Evolutionary conservation across 345 rosid genomes (phyloP), one percentile per base, ranked within the genome.

Genomic region (Eutrema heterophyllum): DNA sequence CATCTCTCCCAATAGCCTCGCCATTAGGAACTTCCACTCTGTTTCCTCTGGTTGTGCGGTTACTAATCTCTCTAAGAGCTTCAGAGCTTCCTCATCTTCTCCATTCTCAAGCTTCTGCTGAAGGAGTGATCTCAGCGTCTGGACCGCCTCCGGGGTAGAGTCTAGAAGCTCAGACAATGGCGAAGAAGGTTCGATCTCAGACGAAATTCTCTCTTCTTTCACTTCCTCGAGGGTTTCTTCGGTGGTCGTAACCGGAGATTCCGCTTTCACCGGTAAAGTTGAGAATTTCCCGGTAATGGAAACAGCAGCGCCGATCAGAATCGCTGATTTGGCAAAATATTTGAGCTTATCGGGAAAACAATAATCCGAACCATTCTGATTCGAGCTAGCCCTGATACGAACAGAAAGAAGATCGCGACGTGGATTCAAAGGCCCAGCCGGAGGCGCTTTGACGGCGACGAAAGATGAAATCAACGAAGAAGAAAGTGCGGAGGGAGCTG

Each of bases 21-120:
- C 97, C 83, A 75, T 80, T 56, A 94, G 58, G 68, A 94, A 91
- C 77, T 89, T 91, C 94, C 96, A 89, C 32, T 94, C 90, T 0
- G 78, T 67, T 10, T 77, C 91, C 3, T 78, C 82, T 2, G 95
- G 96, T 21, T 94, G 89, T 11, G 86, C 84, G 0, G 77, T 53
- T 5, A 80, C 88, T 15, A 93, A 53, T 5, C 77, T 86, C 48
- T 81, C 78, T 44, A 91, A 53, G 9, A 87, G 54, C 36, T 64
- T 68, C 7, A 89, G 79, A 65, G 95, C 89, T 58, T 88, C 94
- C 29, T 87, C 86, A 16, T 91, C 88, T 59, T 89, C 91, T n/a
- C 91, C 87, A 2, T 59, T 84, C 67, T 89, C 90, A 11, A 92
- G 88, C 87, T 89, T 88, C 59, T 83, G 83, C 74, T 88, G 86